A percentile compares a stretch with the other conserved stretches of the same genome.
These are phyloP conservation scores for Hanseniaspora vineae DNA, from an alignment of 805 yeast species.

Conservation along the genomic window DNA sequence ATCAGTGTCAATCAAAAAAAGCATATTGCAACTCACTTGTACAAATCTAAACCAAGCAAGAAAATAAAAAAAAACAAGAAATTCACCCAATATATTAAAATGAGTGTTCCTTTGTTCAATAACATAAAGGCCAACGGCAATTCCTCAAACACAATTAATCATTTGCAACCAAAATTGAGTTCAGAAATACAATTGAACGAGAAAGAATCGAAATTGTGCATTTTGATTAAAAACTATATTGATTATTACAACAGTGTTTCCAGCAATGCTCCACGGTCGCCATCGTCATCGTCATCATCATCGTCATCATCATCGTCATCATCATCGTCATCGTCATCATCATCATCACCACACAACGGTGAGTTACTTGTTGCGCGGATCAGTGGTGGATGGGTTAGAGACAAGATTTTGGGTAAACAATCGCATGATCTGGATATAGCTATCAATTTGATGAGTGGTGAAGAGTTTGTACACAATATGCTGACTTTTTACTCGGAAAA, in stretches of 20 bases:
- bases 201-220: constrained; percentile 17
- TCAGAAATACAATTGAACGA: constrained; percentile 9
- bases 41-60: no score
- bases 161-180: not conserved
- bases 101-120: no score
- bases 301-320: constrained; percentile 12
- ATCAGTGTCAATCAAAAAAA: no score
- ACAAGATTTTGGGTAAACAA: constrained; percentile 67
- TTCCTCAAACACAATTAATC: no score
- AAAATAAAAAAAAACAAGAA: no score
- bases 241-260: constrained; percentile 12
- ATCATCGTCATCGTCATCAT: not conserved
- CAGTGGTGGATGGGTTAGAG: constrained; percentile 99
- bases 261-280: constrained; percentile 2
- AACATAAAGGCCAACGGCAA: no score
- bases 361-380: constrained; percentile 49
- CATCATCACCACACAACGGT: not conserved
- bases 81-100: no score
- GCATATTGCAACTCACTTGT: no score
- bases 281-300: not conserved
- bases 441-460: constrained; percentile 73
- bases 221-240: constrained; percentile 19
- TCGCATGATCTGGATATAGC: constrained; percentile 91
- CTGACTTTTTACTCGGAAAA: constrained; percentile 12
- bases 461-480: constrained; percentile 49